Percentiles rank a stretch among this genome's conserved stretches.
phyloP scores from a whole-genome alignment of 768 basidiomycete genomes.

The Tylopilus balloui region DNA sequence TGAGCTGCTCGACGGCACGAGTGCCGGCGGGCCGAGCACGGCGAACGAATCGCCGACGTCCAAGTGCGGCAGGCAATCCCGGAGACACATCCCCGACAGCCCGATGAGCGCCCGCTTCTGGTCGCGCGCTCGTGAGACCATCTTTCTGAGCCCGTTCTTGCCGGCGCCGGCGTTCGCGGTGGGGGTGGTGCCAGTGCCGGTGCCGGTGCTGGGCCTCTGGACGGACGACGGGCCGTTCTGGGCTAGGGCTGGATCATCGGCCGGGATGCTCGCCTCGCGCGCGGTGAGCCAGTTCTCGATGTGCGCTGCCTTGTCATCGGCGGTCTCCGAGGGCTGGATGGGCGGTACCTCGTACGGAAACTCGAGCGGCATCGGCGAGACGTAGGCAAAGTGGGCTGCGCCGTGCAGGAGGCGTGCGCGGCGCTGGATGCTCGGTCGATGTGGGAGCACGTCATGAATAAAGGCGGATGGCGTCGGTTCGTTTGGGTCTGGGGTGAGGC shows the following conservation, averaged over 20 bases:
- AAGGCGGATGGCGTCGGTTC: slow-evolving; percentile 52
- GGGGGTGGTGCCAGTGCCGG: background rate
- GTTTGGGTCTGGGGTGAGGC: slow-evolving; percentile 57
- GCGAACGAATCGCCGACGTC: slow-evolving; percentile 83
- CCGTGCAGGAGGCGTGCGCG: slow-evolving; percentile 57
- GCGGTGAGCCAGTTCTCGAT: slow-evolving; percentile 75
- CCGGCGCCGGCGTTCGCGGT: background rate
- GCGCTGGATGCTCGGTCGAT: slow-evolving; percentile 62
- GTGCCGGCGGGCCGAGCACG: slow-evolving; percentile 56
- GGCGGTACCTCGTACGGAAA: slow-evolving; percentile 80
- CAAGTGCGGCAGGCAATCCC: slow-evolving; percentile 78
- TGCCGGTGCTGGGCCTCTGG: too few relatives aligned
- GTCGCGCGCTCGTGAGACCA: slow-evolving; percentile 46
- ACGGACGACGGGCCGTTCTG: background rate
- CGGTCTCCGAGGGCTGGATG: slow-evolving; percentile 42
- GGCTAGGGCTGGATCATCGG: background rate
- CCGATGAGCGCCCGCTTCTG: slow-evolving; percentile 61
- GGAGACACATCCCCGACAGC: slow-evolving; percentile 60
- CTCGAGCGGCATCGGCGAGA: slow-evolving; percentile 73
- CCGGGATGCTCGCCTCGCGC: slow-evolving; percentile 52
- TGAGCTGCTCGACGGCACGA: slow-evolving; percentile 31
- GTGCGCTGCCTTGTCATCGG: slow-evolving; percentile 52
- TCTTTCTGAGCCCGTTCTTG: slow-evolving; percentile 43
- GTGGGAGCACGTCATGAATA: slow-evolving; percentile 42
- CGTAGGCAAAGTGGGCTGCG: slow-evolving; percentile 70